Percentiles rank a stretch among this genome's conserved stretches.
These are phyloP conservation scores for Fraxinus greggii DNA, from an alignment of 305 asterid species.

Conservation along the genomic window DNA sequence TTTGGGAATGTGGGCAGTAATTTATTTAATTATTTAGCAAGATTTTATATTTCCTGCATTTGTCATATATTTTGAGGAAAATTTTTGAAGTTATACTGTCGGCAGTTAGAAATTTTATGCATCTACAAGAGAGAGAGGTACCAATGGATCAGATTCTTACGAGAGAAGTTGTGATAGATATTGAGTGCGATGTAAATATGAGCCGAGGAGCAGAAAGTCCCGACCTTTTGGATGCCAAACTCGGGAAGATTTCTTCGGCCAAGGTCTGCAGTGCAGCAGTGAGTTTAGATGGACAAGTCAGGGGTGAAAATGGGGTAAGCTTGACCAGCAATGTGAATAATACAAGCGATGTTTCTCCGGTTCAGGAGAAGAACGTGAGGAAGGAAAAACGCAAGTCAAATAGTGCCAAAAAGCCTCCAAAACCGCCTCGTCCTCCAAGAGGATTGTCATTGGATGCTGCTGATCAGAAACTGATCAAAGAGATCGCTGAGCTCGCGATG, in stretches of 20 bases:
- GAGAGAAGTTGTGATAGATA: conserved; percentile 44
- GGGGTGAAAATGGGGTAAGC: conserved; percentile 28
- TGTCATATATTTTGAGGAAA: not conserved
- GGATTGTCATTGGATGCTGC: conserved; percentile 79
- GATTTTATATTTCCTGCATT: not conserved
- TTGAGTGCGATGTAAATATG: conserved; percentile 32
- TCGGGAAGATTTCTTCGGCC: conserved; percentile 14
- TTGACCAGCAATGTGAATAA: not conserved
- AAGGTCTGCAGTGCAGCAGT: conserved; percentile 18
- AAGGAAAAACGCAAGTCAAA: conserved; percentile 51
- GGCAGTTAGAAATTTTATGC: not conserved
- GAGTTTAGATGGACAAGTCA: conserved; percentile 20
- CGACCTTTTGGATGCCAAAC: conserved; percentile 14
- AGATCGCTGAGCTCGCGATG: conserved; percentile 62
- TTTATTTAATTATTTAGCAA: not conserved
- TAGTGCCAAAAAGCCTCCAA: conserved; percentile 66
- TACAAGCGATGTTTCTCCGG: conserved; percentile 24
- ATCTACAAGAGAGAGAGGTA: not conserved
- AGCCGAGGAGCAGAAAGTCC: conserved; percentile 29
- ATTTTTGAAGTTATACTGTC: conserved; percentile 1
- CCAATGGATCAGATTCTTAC: conserved; percentile 30
- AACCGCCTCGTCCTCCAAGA: conserved; percentile 81
- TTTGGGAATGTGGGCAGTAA: not conserved
- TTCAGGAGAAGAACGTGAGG: conserved; percentile 37
- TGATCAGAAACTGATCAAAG: conserved; percentile 72